Conservation (phyloP, 768 basidiomycete genomes). For the Imleria badia region DNA sequence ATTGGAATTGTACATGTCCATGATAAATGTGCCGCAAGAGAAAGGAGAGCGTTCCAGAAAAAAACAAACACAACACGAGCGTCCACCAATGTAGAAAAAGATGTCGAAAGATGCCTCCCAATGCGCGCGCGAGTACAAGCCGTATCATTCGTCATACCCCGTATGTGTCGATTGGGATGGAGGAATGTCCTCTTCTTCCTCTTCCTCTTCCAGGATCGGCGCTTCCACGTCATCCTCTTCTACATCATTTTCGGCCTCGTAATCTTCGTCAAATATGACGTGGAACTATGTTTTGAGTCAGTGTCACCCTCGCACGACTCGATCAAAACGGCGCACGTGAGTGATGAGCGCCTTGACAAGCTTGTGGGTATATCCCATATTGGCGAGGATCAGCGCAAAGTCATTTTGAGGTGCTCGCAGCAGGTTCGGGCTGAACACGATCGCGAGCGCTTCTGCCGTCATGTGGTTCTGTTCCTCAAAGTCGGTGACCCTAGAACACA, state of each 20-base stretch:
- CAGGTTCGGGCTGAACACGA: constrained; percentile 83
- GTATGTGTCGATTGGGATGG: constrained; percentile 25
- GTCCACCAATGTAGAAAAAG: constrained; percentile 18
- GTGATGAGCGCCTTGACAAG: constrained; percentile 75
- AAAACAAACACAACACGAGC: constrained; percentile 26
- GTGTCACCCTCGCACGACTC: neutral
- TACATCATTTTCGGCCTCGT: constrained; percentile 48
- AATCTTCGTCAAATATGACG: constrained; percentile 74
- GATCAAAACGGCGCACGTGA: constrained; percentile 52
- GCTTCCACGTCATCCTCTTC: constrained; percentile 68
- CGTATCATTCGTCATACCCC: constrained; percentile 22
- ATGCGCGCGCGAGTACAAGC: constrained; percentile 10
- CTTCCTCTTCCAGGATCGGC: constrained; percentile 62
- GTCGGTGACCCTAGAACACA: constrained; percentile 66
- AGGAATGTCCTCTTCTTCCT: constrained; percentile 43
- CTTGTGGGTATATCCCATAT: constrained; percentile 76
- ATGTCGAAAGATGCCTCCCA: constrained; percentile 8
- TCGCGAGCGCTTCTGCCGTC: constrained; percentile 82
- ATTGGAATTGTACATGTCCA: constrained; percentile 31
- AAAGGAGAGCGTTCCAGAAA: neutral
- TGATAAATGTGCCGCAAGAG: constrained; percentile 29
- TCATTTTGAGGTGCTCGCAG: constrained; percentile 77
- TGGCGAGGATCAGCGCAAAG: constrained; percentile 72
- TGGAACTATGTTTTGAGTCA: constrained; percentile 44
- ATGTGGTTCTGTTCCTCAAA: constrained; percentile 89